Evolutionary conservation across 2,329 filamentous ascomycete species (phyloP), one percentile per base, ranked within the genome.

Genomic region (Leptographium procerum): DNA sequence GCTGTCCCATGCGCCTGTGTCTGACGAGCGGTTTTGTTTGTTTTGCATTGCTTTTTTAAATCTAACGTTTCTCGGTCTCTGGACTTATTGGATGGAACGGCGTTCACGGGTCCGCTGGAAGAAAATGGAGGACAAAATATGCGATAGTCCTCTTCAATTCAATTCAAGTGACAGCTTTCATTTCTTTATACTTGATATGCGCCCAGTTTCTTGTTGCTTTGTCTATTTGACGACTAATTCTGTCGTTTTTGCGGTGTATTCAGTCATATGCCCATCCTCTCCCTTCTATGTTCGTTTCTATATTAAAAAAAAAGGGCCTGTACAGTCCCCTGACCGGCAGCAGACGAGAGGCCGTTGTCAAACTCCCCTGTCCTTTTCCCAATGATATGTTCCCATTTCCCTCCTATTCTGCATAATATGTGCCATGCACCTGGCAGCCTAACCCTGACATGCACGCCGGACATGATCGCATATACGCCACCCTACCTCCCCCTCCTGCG

Each of bases 401-500:
- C 19, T 31, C 16, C 29, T n/a, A 22, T 13, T 33, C 57, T 1
- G 61, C 62, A 29, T 57, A 62, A 16, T 56, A 64, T 4, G 59
- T 31, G 2, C 61, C 61, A 48, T 64, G 62, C 3, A 62, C 16
- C 16, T 55, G 56, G 48, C 62, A 64, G 14, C 59, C 62, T 57
- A 64, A 22, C 16, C 62, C 62, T 1, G 62, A 60, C 52, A 61
- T 51, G 22, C 62, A 64, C 4, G 58, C 57, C 8, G 59, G 57
- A 14, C 62, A 63, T 6, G 55, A 16, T 2, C 47, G 55, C 26
- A 54, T 33, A 24, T 52, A 58, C 7, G 48, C 40, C 4, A 13
- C 8, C 4, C n/a, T 4, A 34, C 28, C 24, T 3, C 34, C 10
- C 28, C 4, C 40, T 57, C 50, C 11, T 24, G 52, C 22, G 10